phyloP scores from a whole-genome alignment of 2,329 filamentous ascomycete genomes.

The Colletotrichum phormii region DNA sequence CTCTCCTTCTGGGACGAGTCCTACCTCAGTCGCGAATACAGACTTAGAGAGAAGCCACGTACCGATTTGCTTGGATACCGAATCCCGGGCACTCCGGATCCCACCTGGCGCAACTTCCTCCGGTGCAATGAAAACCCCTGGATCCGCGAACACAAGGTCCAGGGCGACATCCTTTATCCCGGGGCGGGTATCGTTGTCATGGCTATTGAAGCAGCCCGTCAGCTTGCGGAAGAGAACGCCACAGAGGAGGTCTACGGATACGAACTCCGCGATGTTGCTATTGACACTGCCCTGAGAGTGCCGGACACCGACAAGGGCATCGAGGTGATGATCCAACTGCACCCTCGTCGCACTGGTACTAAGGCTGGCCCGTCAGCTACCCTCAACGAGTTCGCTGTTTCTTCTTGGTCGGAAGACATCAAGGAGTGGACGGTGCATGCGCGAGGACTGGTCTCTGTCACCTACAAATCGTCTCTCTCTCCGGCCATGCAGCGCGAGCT shows the following conservation, averaged over 20 bases:
- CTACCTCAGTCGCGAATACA: conserved; percentile 33
- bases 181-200: conserved; percentile 49
- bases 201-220: conserved; percentile 38
- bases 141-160: conserved; percentile 58
- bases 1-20: conserved; percentile 33
- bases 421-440: conserved; percentile 32
- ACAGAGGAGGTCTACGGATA: conserved; percentile 37
- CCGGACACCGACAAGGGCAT: conserved; percentile 38
- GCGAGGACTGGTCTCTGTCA: conserved; percentile 33
- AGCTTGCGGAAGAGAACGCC: conserved; percentile 26
- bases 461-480: conserved; percentile 21
- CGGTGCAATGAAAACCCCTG: conserved; percentile 53
- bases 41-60: conserved; percentile 26
- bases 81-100: conserved; percentile 10
- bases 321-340: conserved; percentile 38
- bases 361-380: conserved; percentile 25
- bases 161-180: conserved; percentile 55
- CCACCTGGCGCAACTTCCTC: conserved; percentile 36
- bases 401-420: conserved; percentile 28
- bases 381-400: conserved; percentile 31
- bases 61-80: conserved; percentile 35
- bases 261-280: conserved; percentile 39
- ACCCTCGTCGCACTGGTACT: conserved; percentile 30
- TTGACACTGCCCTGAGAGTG: conserved; percentile 37
- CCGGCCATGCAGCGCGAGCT: conserved; percentile 24